phyloP scores from a whole-genome alignment of 2,329 filamentous ascomycete species.

The Colletotrichum cordylinicola region DNA sequence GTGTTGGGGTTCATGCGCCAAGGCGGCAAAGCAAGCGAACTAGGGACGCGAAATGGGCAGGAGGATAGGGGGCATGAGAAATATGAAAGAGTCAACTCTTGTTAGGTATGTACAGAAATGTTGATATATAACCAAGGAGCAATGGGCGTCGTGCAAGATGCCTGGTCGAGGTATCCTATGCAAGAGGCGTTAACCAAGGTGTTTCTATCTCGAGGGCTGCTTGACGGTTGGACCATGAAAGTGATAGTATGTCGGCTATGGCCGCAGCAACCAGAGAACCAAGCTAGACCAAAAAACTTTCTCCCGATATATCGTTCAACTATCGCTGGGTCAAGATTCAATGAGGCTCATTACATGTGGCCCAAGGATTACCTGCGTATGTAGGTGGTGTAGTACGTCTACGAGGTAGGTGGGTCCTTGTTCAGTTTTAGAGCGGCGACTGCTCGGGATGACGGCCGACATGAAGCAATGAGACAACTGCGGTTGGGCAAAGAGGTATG shows the following conservation, averaged over 20 bases:
- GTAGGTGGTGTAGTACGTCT: too few species aligned
- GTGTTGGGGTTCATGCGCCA: neutral
- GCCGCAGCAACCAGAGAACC: neutral
- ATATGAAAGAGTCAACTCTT: neutral
- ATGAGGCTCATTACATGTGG: neutral
- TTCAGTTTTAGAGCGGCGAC: neutral
- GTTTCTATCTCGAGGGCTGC: too few species aligned
- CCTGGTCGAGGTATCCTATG: neutral
- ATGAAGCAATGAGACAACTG: neutral
- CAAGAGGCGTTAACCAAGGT: neutral
- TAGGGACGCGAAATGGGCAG: neutral
- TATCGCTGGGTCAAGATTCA: too few species aligned
- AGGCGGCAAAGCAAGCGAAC: neutral
- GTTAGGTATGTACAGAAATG: neutral
- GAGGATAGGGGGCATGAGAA: neutral
- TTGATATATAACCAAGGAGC: neutral
- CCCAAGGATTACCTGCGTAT: neutral
- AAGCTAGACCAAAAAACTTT: neutral
- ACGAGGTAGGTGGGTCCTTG: too few species aligned
- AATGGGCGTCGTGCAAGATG: neutral
- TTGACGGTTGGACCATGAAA: neutral
- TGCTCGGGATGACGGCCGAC: too few species aligned
- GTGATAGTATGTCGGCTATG: neutral
- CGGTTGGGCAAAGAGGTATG: neutral
- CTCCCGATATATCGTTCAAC: neutral